Conservation (phyloP, 257 asterid species). For the Nicotiana benthamiana region DNA sequence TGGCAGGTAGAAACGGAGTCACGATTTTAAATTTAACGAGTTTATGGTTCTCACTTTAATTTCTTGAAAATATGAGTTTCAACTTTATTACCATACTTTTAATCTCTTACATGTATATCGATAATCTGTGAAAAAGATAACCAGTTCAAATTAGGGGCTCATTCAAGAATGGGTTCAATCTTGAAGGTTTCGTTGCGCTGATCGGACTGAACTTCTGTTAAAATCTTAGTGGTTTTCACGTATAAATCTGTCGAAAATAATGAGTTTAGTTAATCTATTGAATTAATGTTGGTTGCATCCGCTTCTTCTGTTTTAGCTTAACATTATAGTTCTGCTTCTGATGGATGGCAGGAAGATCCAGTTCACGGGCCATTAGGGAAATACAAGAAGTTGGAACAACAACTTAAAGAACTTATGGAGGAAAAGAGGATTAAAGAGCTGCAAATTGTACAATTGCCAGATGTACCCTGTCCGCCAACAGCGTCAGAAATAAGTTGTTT, state of each 20-base stretch:
- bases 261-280: too few species aligned
- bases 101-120: neutral
- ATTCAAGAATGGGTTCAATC: neutral
- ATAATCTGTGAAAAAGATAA: neutral
- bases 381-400: neutral
- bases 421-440: neutral
- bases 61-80: neutral
- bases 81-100: too few species aligned
- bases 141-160: neutral
- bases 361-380: constrained; percentile 15
- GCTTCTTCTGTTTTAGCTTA: too few species aligned
- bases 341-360: constrained; percentile 7
- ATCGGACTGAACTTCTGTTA: neutral
- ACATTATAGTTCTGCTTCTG: neutral
- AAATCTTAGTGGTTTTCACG: neutral
- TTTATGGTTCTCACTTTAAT: neutral
- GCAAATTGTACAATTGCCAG: neutral
- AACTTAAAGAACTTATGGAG: neutral
- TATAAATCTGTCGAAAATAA: too few species aligned
- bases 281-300: too few species aligned
- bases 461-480: neutral
- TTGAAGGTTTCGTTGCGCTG: neutral
- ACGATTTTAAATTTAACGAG: neutral
- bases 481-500: neutral
- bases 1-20: constrained; percentile 7